Evolutionary conservation across 257 asterid genomes (phyloP), one percentile per base, ranked within the genome.

Genomic region (Leonotis leonurus): DNA sequence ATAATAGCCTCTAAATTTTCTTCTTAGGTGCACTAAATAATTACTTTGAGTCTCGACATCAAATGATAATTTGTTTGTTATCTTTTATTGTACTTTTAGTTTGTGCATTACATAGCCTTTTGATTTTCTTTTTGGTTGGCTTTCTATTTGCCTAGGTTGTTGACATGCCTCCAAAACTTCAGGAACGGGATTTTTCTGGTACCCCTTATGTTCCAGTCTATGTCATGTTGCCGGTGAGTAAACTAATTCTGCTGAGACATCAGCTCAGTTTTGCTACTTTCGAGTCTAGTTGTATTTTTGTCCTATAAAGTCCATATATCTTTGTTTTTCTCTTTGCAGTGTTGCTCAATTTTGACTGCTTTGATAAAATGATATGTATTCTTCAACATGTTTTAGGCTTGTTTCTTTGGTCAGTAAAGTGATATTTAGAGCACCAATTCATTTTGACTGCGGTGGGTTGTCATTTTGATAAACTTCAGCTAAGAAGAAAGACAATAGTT

Each of bases 161-260:
- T 40, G 95, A 79, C 77, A 46, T 80, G 69, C 85, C 88, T 13
- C 73, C 83, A 63, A 83, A 83, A 71, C 68, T 80, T 70, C 90
- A 76, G 83, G 96, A 81, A 76, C 83, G 69, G 74, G 89, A 85
- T 73, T 92, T 92, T 77, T 70, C 94, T 56, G 97, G 96, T 67
- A 81, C 97, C 21, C 86, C 95, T 29, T 78, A 70, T 81, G 83
- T 89, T 67, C 97, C 99, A 56, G 84, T 86, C 67, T 92, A 84
- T 73, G 95, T 84, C 65, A 85, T 81, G 99, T 87, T 92, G 62
- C 99, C 99, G 39, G 97, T 92, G 82, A 86, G 99, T 82, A 55
- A 49, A 60, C 73, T n/a, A 26, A 54, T 27, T 62, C 48, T 67
- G 8, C 29, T 37, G 22, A 4, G 36, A 50, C 52, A 33, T 57